A percentile compares a stretch with the other conserved stretches of the same genome.
phyloP scores from a whole-genome alignment of 1,139 yeast species.

The Diutina pseudorugosa region DNA sequence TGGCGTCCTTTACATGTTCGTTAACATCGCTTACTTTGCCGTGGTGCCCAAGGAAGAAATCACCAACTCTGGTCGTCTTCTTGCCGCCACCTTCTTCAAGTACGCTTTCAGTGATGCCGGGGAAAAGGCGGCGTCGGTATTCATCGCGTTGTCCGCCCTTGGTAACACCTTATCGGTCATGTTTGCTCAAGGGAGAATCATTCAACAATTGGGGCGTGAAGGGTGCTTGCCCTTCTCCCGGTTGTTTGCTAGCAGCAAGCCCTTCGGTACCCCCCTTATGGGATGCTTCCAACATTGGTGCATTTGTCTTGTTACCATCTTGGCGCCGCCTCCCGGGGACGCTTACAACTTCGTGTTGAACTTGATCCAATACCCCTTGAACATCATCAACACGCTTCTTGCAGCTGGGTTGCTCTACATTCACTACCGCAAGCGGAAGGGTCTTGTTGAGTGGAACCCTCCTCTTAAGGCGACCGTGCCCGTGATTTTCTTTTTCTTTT shows the following conservation, averaged over 20 bases:
- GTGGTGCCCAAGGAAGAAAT: slow-evolving; percentile 38
- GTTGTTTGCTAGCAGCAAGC: slow-evolving; percentile 31
- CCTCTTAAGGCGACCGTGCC: slow-evolving; percentile 60
- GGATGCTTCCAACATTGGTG: slow-evolving; percentile 55
- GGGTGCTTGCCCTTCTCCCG: slow-evolving; percentile 35
- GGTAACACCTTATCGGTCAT: slow-evolving; percentile 38
- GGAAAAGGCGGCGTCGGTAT: slow-evolving; percentile 36
- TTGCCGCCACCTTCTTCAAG: slow-evolving; percentile 35
- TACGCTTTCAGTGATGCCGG: slow-evolving; percentile 34
- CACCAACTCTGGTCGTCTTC: slow-evolving; percentile 29
- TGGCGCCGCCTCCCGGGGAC: slow-evolving; percentile 41
- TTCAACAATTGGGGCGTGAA: slow-evolving; percentile 38
- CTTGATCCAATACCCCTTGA: slow-evolving; percentile 38
- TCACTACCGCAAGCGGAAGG: slow-evolving; percentile 37
- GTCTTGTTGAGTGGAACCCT: slow-evolving; percentile 55
- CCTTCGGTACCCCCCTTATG: slow-evolving; percentile 32
- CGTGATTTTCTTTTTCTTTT: slow-evolving; percentile 49
- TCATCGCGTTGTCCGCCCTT: slow-evolving; percentile 37
- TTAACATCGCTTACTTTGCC: slow-evolving; percentile 47
- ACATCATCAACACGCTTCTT: slow-evolving; percentile 36
- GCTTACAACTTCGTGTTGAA: slow-evolving; percentile 36
- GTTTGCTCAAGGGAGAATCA: slow-evolving; percentile 37
- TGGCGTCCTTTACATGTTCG: slow-evolving; percentile 57
- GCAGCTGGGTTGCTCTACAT: slow-evolving; percentile 30
- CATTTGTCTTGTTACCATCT: slow-evolving; percentile 33